phyloP scores from a whole-genome alignment of 192 early-diverging fungal genomes.

The Coemansia sp. region DNA sequence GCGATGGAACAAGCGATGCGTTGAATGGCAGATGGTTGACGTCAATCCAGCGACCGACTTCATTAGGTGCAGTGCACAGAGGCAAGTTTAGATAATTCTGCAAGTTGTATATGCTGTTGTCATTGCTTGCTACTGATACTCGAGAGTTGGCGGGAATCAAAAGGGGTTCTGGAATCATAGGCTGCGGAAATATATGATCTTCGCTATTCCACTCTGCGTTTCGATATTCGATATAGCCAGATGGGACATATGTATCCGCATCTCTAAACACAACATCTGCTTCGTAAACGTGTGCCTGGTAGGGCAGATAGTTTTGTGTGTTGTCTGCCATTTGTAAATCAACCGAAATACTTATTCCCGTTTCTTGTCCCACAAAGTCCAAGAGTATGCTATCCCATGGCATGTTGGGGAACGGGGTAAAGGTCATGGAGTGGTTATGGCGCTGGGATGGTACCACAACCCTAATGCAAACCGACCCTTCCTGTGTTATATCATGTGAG shows the following conservation, averaged over 20 bases:
- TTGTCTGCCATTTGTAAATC: constrained; percentile 6
- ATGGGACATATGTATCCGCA: constrained; percentile 35
- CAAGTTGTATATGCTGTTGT: constrained; percentile 11
- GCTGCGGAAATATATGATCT: constrained; percentile 22
- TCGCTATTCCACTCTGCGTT: constrained; percentile 54
- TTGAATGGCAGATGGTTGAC: constrained; percentile 19
- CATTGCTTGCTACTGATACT: constrained; percentile 1
- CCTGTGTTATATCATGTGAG: neutral
- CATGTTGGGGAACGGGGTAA: constrained; percentile 13
- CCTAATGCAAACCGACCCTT: constrained; percentile 37
- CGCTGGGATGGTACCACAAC: constrained; percentile 31
- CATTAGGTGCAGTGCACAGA: constrained; percentile 34
- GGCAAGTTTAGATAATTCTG: constrained; percentile 42
- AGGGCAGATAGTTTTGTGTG: constrained; percentile 16
- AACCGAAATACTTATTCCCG: constrained; percentile 17
- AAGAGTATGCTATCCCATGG: constrained; percentile 42
- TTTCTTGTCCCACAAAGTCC: constrained; percentile 14
- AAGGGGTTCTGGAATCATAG: constrained; percentile 27
- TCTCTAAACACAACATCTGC: constrained; percentile 43
- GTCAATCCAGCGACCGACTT: constrained; percentile 53
- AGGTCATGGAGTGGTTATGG: neutral
- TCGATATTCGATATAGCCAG: constrained; percentile 42
- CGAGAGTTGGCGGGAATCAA: neutral
- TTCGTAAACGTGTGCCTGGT: constrained; percentile 53
- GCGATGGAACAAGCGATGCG: constrained; percentile 3